Conservation (phyloP, 257 asterid species). For the Dorcoceras hygrometricum region DNA sequence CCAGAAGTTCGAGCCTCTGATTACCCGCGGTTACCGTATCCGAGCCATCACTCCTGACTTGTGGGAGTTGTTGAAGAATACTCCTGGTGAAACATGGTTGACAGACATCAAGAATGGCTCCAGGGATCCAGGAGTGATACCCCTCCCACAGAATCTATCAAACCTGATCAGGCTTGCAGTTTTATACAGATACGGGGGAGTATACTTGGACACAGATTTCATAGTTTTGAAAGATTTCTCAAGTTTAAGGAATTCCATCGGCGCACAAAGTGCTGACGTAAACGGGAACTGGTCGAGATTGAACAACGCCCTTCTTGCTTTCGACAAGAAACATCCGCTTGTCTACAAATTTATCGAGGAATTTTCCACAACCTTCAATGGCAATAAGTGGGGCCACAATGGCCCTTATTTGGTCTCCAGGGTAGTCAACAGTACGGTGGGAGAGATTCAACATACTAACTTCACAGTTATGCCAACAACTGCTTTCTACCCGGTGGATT, state of each 20-base stretch:
- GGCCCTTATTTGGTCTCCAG: slow-evolving; percentile 77
- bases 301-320: slow-evolving; percentile 63
- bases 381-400: slow-evolving; percentile 73
- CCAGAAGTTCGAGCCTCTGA: slow-evolving; percentile 39
- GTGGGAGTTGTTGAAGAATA: slow-evolving; percentile 34
- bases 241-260: slow-evolving; percentile 49
- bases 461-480: slow-evolving; percentile 49
- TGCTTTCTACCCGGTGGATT: slow-evolving; percentile 69
- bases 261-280: slow-evolving; percentile 49
- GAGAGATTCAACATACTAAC: slow-evolving; percentile 17
- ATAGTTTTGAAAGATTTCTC: slow-evolving; percentile 55
- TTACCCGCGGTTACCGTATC: slow-evolving; percentile 38
- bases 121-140: slow-evolving; percentile 50
- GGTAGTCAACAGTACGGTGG: slow-evolving; percentile 38
- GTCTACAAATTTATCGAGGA: slow-evolving; percentile 60
- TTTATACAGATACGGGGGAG: slow-evolving; percentile 63
- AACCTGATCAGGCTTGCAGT: slow-evolving; percentile 62
- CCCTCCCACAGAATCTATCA: slow-evolving; percentile 60
- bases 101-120: slow-evolving; percentile 43
- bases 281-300: slow-evolving; percentile 63
- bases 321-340: slow-evolving; percentile 58
- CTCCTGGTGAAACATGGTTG: slow-evolving; percentile 57
- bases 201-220: slow-evolving; percentile 64
- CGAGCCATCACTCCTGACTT: slow-evolving; percentile 42
- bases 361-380: slow-evolving; percentile 58